phyloP scores from a whole-genome alignment of 2,329 filamentous ascomycete species.

The Colletotrichum spinosum region DNA sequence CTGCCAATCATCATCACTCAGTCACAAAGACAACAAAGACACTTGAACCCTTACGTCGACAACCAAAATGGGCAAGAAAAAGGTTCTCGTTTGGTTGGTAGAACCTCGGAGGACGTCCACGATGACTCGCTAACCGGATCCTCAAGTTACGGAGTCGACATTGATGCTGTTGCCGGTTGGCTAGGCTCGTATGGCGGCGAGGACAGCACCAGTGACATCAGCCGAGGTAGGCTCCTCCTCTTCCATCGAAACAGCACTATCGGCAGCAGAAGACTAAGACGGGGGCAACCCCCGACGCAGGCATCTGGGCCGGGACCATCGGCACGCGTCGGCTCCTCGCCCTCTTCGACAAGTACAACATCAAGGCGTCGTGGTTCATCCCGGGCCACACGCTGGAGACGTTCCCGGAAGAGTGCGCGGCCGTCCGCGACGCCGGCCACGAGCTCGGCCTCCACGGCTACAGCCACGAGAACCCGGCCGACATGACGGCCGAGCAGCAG shows the following conservation, averaged over 20 bases:
- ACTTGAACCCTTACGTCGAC: not conserved
- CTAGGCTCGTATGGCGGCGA: conserved; percentile 80
- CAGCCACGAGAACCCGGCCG: conserved; percentile 77
- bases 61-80: conserved; percentile 41
- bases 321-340: conserved; percentile 75
- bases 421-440: conserved; percentile 58
- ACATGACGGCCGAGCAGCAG: conserved; percentile 82
- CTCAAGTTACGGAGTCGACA: conserved; percentile 74
- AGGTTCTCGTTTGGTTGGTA: conserved; percentile 41
- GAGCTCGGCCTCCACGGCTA: conserved; percentile 74
- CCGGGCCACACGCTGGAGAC: conserved; percentile 61
- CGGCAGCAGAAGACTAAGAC: not conserved
- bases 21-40: not conserved
- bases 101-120: not conserved
- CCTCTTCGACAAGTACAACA: conserved; percentile 78
- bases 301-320: conserved; percentile 75
- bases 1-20: not conserved
- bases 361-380: conserved; percentile 71
- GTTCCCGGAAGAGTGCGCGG: conserved; percentile 57
- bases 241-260: not conserved
- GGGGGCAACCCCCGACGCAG: conserved; percentile 44
- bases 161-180: conserved; percentile 82
- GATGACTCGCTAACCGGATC: not conserved
- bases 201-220: conserved; percentile 79
- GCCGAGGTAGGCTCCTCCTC: conserved; percentile 62